These are phyloP conservation scores for Acer campestre DNA, from an alignment of 345 rosid species.

Conservation along the genomic window DNA sequence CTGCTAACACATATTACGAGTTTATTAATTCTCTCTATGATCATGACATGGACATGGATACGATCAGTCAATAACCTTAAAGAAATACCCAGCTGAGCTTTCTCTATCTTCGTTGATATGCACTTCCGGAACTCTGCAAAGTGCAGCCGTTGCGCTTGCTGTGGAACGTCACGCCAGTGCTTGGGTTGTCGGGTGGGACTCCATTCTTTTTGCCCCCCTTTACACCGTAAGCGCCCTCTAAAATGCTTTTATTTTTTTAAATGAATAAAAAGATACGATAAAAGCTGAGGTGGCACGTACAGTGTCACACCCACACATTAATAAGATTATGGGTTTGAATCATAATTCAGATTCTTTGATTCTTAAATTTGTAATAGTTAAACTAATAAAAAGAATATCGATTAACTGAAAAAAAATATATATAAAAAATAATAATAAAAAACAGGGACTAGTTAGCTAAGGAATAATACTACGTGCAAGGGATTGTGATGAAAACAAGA, in stretches of 20 bases:
- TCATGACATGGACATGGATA: background rate
- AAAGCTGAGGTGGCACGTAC: no score
- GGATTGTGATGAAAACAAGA: constrained; percentile 68
- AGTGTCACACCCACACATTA: no score
- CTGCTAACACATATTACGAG: background rate
- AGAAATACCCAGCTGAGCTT: constrained; percentile 63
- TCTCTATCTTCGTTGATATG: constrained; percentile 68
- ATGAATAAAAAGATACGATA: no score
- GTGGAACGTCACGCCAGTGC: constrained; percentile 52
- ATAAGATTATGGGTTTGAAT: no score
- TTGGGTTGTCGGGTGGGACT: constrained; percentile 74
- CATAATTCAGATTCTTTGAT: background rate
- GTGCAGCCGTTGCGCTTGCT: constrained; percentile 45
- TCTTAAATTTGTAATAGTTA: background rate
- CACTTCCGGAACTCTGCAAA: constrained; percentile 60
- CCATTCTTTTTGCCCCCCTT: constrained; percentile 67
- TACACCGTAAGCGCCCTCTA: constrained; percentile 36
- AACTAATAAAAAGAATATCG: no score
- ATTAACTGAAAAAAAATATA: no score
- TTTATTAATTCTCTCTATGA: no score
- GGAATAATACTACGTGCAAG: constrained; percentile 81
- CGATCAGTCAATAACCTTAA: constrained; percentile 58
- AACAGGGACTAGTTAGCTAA: constrained; percentile 64
- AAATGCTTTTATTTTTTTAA: no score
- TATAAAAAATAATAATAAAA: no score